phyloP scores from a whole-genome alignment of 495 filamentous ascomycete species.

The Schizothecium vesticola region DNA sequence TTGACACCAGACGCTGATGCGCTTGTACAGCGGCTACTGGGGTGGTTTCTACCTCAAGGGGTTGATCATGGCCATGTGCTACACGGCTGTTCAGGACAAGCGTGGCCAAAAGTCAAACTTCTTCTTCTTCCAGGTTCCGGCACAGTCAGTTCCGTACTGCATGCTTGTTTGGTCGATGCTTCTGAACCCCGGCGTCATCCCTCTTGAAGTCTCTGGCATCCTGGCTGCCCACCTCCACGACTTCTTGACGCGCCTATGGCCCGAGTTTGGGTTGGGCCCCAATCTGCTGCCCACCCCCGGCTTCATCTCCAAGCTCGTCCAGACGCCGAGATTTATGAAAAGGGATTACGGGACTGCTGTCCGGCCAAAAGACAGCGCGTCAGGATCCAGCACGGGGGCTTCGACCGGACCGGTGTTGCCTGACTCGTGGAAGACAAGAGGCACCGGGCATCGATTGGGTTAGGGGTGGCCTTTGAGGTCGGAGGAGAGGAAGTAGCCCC shows the following conservation, averaged over 20 bases:
- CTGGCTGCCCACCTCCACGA: conserved; percentile 80
- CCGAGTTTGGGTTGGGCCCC: conserved; percentile 71
- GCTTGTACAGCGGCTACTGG: conserved; percentile 39
- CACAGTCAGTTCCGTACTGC: conserved; percentile 68
- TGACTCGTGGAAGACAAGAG: conserved; percentile 60
- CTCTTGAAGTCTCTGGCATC: conserved; percentile 60
- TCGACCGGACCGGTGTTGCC: conserved; percentile 40
- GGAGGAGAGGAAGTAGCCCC: background rate
- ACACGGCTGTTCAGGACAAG: conserved; percentile 78
- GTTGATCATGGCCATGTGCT: conserved; percentile 70
- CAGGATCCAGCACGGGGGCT: conserved; percentile 32
- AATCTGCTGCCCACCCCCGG: conserved; percentile 66
- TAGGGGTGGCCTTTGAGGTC: conserved; percentile 24
- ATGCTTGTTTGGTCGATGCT: conserved; percentile 68
- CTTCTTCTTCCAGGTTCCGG: conserved; percentile 71
- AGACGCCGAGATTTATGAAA: conserved; percentile 38
- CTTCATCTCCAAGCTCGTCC: conserved; percentile 59
- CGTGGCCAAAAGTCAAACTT: conserved; percentile 63
- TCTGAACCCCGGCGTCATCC: conserved; percentile 38
- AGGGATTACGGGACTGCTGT: conserved; percentile 56
- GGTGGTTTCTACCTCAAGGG: conserved; percentile 53
- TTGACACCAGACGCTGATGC: conserved; percentile 39
- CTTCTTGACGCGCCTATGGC: conserved; percentile 77
- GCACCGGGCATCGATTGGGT: conserved; percentile 64
- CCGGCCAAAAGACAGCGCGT: conserved; percentile 25